phyloP scores from a whole-genome alignment of 306 rosid genomes.

The peach (Prunus persica) region DNA sequence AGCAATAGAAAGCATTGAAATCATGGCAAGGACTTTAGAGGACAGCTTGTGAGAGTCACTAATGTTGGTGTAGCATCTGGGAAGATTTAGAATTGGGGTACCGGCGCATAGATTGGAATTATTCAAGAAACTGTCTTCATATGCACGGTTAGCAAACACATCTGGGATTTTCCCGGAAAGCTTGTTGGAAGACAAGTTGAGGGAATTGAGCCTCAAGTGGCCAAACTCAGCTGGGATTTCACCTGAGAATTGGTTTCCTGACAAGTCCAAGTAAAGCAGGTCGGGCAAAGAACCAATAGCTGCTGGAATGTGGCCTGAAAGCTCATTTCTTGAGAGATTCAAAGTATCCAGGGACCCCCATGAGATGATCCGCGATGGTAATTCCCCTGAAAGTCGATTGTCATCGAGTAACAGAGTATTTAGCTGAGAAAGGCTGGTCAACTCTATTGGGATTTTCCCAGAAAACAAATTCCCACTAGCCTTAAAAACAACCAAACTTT shows the following conservation, averaged over 20 bases:
- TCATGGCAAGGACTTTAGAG: slow-evolving; percentile 38
- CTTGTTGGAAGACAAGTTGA: slow-evolving; percentile 78
- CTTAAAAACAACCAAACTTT: slow-evolving; percentile 50
- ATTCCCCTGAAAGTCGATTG: slow-evolving; percentile 63
- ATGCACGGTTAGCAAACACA: slow-evolving; percentile 53
- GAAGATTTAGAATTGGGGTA: slow-evolving; percentile 31
- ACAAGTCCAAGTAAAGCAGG: slow-evolving; percentile 65
- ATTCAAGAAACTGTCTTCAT: slow-evolving; percentile 59
- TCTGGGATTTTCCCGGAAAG: slow-evolving; percentile 72
- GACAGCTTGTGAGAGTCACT: slow-evolving; percentile 33
- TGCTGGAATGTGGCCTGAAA: slow-evolving; percentile 62
- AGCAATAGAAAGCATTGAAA: slow-evolving; percentile 23
- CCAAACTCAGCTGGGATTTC: slow-evolving; percentile 62
- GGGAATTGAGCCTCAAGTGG: slow-evolving; percentile 46
- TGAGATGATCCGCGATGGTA: slow-evolving; percentile 55
- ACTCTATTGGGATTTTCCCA: slow-evolving; percentile 56
- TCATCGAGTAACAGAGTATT: slow-evolving; percentile 50
- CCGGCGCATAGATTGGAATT: slow-evolving; percentile 61
- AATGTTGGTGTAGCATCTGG: slow-evolving; percentile 39
- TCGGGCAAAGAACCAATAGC: slow-evolving; percentile 47
- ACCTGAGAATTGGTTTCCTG: slow-evolving; percentile 63
- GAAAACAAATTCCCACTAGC: slow-evolving; percentile 64
- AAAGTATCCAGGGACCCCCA: slow-evolving; percentile 58
- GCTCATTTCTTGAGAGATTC: slow-evolving; percentile 60
- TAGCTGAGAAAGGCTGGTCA: slow-evolving; percentile 52